Conservation (phyloP, 805 yeast genomes). For the Hanseniaspora opuntiae region DNA sequence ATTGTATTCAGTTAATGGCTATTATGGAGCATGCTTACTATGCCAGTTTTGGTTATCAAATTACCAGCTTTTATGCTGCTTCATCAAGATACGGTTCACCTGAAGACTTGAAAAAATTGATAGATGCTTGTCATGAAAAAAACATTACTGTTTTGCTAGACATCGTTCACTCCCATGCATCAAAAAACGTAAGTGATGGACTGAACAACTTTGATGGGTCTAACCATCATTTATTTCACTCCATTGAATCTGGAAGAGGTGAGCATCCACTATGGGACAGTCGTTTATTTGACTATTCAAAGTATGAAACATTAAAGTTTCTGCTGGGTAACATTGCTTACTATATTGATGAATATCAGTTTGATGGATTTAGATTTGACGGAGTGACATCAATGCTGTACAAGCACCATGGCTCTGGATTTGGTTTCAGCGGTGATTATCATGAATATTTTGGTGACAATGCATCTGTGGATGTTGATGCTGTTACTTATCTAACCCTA, state of each 20-base stretch:
- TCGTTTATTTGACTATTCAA: conserved; percentile 82
- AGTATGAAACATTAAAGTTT: conserved; percentile 80
- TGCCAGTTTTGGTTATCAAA: conserved; percentile 96
- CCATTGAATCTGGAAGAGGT: conserved; percentile 62
- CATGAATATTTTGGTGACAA: conserved; percentile 68
- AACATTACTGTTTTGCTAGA: conserved; percentile 81
- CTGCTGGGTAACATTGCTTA: conserved; percentile 71
- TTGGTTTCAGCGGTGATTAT: conserved; percentile 81
- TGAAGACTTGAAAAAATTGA: conserved; percentile 77
- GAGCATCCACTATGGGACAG: conserved; percentile 91
- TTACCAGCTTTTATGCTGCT: conserved; percentile 80
- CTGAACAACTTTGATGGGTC: conserved; percentile 88
- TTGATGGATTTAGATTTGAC: conserved; percentile 93
- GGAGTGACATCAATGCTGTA: conserved; percentile 93
- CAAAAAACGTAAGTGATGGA: conserved; percentile 89
- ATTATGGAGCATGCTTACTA: conserved; percentile 97
- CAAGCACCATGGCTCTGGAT: conserved; percentile 75
- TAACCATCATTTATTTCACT: conserved; percentile 86
- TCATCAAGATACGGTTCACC: conserved; percentile 91
- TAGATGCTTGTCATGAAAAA: conserved; percentile 80
- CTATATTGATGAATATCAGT: conserved; percentile 66
- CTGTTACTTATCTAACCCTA: conserved; percentile 71
- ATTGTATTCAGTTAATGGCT: conserved; percentile 92
- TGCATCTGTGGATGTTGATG: conserved; percentile 73
- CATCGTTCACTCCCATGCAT: conserved; percentile 91